Base-by-base conservation (phyloP, 768 basidiomycete genomes). In the Rubroboletus satanas region DNA sequence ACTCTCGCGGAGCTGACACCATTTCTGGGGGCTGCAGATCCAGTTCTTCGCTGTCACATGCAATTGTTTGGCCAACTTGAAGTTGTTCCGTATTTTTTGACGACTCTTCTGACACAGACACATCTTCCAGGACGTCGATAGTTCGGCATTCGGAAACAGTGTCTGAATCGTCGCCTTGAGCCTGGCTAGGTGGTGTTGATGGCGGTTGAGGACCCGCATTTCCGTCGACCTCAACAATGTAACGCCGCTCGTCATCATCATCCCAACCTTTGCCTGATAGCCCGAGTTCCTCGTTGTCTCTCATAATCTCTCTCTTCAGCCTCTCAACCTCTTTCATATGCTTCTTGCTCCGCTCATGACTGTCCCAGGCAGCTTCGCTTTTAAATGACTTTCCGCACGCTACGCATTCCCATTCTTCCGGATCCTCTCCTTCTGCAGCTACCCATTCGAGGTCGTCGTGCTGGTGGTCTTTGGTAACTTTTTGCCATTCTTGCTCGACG, bases 341-440 rank as follows among this genome's bases (percentile, higher is more conserved):
- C 71, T 93, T 97, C 73, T 89, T 89, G 70, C 94, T 97, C 60
- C 94, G 78, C 70, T 98, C 97, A 59, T 98, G 97, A 68, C 93
- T 98, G 62, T 86, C 79, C 95, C 95, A 99, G 5, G 93, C 91
- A 0, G 92, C 90, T 62, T 98, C 94, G 59, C 87, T 93, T 64
- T 87, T 76, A 67, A 98, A 98, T 0, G 80, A 78, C 75, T 97
- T 98, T 29, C 81, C 78, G 64, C 97, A 99, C 8, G 86, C 95
- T n/a, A 98, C 87, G 64, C 97, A 99, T 68, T 96, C 94, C 86
- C 88, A 93, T 66, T 90, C 89, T 62, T 93, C 89, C 5, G 80
- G 72, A 54, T 86, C 81, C 29, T 82, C 83, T 7, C 83, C 84
- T 66, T 87, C 88, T 2, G 80, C 88, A 8, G 78, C 78, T 4